Percentiles rank a stretch among this genome's conserved stretches.
Conservation (phyloP, 2,329 filamentous ascomycete species). For the Paraphoma chrysanthemicola region DNA sequence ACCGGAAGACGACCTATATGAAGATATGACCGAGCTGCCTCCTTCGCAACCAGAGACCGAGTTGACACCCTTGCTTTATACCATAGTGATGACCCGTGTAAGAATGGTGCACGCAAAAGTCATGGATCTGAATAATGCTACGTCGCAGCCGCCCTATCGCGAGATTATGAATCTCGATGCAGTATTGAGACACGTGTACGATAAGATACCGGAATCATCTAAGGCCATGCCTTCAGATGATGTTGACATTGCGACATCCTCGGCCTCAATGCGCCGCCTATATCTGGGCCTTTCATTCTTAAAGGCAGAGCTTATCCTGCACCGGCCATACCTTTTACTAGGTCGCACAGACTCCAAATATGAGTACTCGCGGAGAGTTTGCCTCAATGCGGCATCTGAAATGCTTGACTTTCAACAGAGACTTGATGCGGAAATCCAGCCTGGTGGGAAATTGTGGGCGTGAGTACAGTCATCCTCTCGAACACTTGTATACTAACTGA, state of each 20-base stretch:
- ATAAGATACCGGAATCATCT: slow-evolving; percentile 26
- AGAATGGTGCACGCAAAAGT: slow-evolving; percentile 33
- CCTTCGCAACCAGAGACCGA: slow-evolving; percentile 36
- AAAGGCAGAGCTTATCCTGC: slow-evolving; percentile 44
- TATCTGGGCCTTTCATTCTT: slow-evolving; percentile 42
- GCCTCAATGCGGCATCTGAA: slow-evolving; percentile 54
- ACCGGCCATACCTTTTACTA: slow-evolving; percentile 44
- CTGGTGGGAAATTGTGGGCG: slow-evolving; percentile 43
- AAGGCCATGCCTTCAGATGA: slow-evolving; percentile 19
- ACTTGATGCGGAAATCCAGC: slow-evolving; percentile 51
- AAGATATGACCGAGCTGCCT: slow-evolving; percentile 42
- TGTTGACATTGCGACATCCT: slow-evolving; percentile 13
- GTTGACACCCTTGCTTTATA: slow-evolving; percentile 34
- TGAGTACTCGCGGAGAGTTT: slow-evolving; percentile 51
- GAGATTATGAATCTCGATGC: slow-evolving; percentile 38
- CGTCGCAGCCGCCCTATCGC: slow-evolving; percentile 34
- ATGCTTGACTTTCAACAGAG: slow-evolving; percentile 54
- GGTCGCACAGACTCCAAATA: slow-evolving; percentile 47
- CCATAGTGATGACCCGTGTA: slow-evolving; percentile 31
- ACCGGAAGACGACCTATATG: slow-evolving; percentile 50
- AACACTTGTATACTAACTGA: background rate
- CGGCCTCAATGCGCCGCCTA: slow-evolving; percentile 32
- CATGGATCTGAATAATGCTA: slow-evolving; percentile 36
- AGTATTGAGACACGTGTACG: slow-evolving; percentile 27
- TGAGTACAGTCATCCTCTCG: background rate